Evolutionary conservation across 1,139 yeast genomes (phyloP), one percentile per base, ranked within the genome.

Genomic region (Citeromyces siamensis): DNA sequence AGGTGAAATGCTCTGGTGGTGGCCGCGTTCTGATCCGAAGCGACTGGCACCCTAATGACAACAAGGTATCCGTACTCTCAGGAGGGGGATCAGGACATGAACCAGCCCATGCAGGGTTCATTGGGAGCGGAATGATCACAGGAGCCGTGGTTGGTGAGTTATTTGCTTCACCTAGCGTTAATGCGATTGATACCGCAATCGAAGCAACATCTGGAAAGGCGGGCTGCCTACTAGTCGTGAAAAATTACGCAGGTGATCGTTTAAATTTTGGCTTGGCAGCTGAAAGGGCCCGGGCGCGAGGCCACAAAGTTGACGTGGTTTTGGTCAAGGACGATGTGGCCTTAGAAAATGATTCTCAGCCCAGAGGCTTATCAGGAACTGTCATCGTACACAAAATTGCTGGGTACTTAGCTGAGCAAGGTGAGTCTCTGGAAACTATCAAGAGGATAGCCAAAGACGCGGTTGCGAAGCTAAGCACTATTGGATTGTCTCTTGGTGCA

Each of bases 191-290:
- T 42, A 61, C 63, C 8, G 70, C 66, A 18, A 62, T 52, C 37
- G 45, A 53, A 26, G 56, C 42, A 3, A 42, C 41, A 10, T 46
- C 45, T 37, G 51, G 63, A 23, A 57, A 62, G n/a, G 56, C 52
- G 26, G 76, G 76, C 0, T 19, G 18, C 17, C 21, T 33, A 12
- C 16, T n/a, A 33, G 66, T 83, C 36, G 83, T 78, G 37, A 82
- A 81, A 58, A 83, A 83, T 58, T 83, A 83, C 56, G 83, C 94
- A 6, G 94, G 94, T 21, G 94, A 83, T 55, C 74, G 82, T 9
- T 62, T 83, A 39, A 93, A 83, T 54, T 83, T 83, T 58, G 93
- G 93, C 2, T 62, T 83, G 38, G 86, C 83, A 4, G 85, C 78
- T 3, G 94, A 83, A 57, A 64, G 85, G 46, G 84, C 88, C 26